Percentiles rank a stretch among this genome's conserved stretches.
These are phyloP conservation scores for Priceomyces castillae DNA, from an alignment of 805 yeast species.

Conservation along the genomic window DNA sequence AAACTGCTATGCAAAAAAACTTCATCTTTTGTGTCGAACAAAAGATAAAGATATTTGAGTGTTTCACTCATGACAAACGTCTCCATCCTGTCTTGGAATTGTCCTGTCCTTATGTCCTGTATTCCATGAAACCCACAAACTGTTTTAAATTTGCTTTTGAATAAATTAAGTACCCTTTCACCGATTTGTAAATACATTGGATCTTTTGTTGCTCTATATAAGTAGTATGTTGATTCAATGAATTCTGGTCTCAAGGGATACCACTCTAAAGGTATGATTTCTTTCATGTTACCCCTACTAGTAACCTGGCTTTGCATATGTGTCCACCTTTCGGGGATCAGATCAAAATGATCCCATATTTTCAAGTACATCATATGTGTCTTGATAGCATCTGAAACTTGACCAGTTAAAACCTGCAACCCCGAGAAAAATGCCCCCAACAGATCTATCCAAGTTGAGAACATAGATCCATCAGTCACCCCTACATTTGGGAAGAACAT, in stretches of 20 bases:
- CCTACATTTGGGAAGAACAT: slow-evolving; percentile 59
- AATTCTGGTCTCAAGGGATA: slow-evolving; percentile 92
- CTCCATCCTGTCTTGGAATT: slow-evolving; percentile 80
- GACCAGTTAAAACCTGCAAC: slow-evolving; percentile 74
- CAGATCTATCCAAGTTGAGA: slow-evolving; percentile 77
- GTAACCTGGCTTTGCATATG: slow-evolving; percentile 9
- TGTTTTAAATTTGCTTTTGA: slow-evolving; percentile 50
- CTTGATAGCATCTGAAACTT: slow-evolving; percentile 59
- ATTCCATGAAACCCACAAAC: slow-evolving; percentile 81
- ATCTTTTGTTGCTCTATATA: slow-evolving; percentile 81
- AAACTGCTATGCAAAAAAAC: slow-evolving; percentile 28
- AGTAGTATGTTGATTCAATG: slow-evolving; percentile 80
- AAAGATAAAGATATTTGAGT: slow-evolving; percentile 72
- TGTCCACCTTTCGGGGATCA: slow-evolving; percentile 88
- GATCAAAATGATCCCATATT: slow-evolving; percentile 76
- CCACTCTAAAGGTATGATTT: slow-evolving; percentile 67
- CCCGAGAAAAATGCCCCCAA: slow-evolving; percentile 90
- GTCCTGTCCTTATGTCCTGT: slow-evolving; percentile 62
- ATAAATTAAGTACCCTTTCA: slow-evolving; percentile 54
- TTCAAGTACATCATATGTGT: slow-evolving; percentile 65
- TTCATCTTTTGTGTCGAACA: slow-evolving; percentile 68
- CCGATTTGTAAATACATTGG: slow-evolving; percentile 82
- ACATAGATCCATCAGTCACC: slow-evolving; percentile 46
- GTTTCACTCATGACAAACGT: slow-evolving; percentile 88
- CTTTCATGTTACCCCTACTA: slow-evolving; percentile 8